Base-by-base conservation (phyloP, 2,329 filamentous ascomycete species). In the Harringtonia aguacate region DNA sequence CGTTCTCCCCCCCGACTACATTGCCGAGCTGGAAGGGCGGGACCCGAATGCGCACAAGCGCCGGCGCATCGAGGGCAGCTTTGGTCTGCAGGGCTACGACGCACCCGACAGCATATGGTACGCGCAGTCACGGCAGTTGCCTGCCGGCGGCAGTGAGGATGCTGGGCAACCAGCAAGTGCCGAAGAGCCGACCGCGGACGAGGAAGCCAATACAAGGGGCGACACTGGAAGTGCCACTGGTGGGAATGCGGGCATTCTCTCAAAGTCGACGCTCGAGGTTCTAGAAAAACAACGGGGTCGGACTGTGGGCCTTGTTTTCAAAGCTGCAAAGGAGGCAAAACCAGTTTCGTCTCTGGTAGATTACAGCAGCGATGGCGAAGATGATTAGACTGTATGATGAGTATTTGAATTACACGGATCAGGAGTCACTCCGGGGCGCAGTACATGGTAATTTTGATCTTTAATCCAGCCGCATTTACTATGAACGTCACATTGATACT, bases 61-160 rank as follows among this genome's bases (percentile, higher is more conserved):
- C 56, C 79, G 90, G 62, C 94, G 86, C 64, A 79, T 95, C 22
- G 87, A 95, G 61, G 88, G 87, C 40, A 81, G 77, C 20, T 97
- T 95, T 58, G 90, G 89, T 0, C 63, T 98, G 37, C 76, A 90
- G 44, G 90, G 89, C 1, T 97, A 95, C 60, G 86, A 97, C 56
- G 89, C 89, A 2, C 89, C 90, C 0, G 92, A 98, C 58, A 84
- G 92, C 50, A 80, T 98, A 22, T 94, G 94, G 75, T 95, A 89
- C 63, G 86, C 88, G 0, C 74, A 85, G 75, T 15, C 43, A 28
- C 81, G 27, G 80, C 80, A 53, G 75, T 75, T 1, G 56, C 66
- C 3, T 76, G 75, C 1, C 64, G 75, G 18, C 9, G 75, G 39
- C 71, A 83, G 53, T 70, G 79, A 48, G 67, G 7, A 17, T 13